Evolutionary conservation across 2,329 filamentous ascomycete genomes (phyloP), one percentile per base, ranked within the genome.

Genomic region (Fusarium sp.): DNA sequence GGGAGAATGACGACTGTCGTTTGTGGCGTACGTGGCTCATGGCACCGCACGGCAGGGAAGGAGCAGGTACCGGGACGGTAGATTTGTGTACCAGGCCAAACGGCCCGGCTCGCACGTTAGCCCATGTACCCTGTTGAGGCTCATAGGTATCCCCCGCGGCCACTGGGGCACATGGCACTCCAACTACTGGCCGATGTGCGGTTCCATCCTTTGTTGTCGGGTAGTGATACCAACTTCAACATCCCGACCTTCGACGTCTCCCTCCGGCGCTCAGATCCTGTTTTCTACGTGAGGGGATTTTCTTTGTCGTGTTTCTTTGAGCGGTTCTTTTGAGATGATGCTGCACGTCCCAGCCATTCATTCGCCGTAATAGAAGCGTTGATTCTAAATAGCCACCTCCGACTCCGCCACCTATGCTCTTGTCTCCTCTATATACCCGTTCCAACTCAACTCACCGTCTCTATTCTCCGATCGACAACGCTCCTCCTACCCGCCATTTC

Each of bases 1-100:
- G 51, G 57, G 56, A 60, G 56, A 62, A 74, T 75, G 71, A 75
- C 71, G 71, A 75, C 59, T 55, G 46, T 18, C 31, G 51, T 34
- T 34, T 74, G 73, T 75, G 73, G 73, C 73, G 71, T 72, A 74
- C 70, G 73, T 74, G 71, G 73, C 73, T 72, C 67, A 66, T 61
- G 60, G 57, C n/a, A 34, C 34, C 23, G 18, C 57, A 62, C 46
- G 53, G 36, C 50, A 41, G 57, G 55, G 59, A 60, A 62, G 28
- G 52, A 39, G 10, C 28, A 36, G 65, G 34, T 72, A 72, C 73
- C 15, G 34, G 47, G 7, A 51, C 13, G 30, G 13, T 18, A 50
- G 34, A 23, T 11, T 10, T 11, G 53, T 23, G 34, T 75, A 75
- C 73, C 28, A 51, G 12, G 2, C 2, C 6, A 12, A n/a, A 7